Conservation (phyloP, 176 grass and related monocot genomes). For the Luzula sylvatica region DNA sequence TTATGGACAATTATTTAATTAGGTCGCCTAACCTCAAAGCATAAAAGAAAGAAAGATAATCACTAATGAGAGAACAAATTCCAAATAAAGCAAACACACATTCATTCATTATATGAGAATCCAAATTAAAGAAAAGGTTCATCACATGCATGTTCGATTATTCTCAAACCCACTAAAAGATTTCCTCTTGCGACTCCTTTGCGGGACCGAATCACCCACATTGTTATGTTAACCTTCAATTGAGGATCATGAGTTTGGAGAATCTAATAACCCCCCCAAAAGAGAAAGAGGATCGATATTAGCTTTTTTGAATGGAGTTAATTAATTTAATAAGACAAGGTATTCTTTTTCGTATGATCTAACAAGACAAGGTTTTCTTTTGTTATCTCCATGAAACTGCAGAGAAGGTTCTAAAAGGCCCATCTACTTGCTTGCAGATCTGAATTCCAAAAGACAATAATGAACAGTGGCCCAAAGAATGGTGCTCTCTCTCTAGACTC, state of each 20-base stretch:
- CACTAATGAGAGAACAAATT: conserved; percentile 14
- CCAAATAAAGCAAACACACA: conserved; percentile 24
- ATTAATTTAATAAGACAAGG: conserved; percentile 29
- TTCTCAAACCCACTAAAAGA: conserved; percentile 58
- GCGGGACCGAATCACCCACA: conserved; percentile 57
- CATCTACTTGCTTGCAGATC: conserved; percentile 20
- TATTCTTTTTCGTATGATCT: conserved; percentile 17
- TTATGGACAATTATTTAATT: not conserved
- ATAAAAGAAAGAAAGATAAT: not conserved
- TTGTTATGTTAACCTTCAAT: conserved; percentile 22
- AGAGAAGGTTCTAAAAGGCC: conserved; percentile 34
- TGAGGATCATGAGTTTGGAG: not conserved
- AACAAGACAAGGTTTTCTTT: conserved; percentile 1
- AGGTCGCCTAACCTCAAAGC: conserved; percentile 11
- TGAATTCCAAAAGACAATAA: conserved; percentile 29
- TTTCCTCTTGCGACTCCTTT: conserved; percentile 73
- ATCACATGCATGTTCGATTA: conserved; percentile 79
- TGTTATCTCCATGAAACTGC: conserved; percentile 27
- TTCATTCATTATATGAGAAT: conserved; percentile 43
- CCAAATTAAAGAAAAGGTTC: conserved; percentile 48
- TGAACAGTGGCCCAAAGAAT: not conserved
- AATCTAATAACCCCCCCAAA: conserved; percentile 26
- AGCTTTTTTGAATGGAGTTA: conserved; percentile 30
- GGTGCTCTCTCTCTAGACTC: conserved; percentile 25
- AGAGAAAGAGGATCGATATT: conserved; percentile 24